Conservation (phyloP, 176 grass and related monocot genomes). For the Carex cristatella region DNA sequence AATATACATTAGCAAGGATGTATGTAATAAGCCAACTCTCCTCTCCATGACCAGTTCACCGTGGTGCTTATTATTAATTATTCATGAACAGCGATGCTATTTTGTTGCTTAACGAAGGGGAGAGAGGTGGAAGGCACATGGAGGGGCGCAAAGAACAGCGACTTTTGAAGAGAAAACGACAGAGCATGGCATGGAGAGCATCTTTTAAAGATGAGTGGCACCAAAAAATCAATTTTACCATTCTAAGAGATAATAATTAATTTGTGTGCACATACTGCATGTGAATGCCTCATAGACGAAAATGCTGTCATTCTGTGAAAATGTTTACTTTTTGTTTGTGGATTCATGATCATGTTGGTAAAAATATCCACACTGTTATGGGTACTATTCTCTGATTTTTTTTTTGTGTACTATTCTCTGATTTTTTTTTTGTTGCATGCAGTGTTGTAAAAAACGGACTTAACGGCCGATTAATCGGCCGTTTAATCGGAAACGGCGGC, state of each 20-base stretch:
- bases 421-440: too few species aligned
- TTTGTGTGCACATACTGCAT: constrained; percentile 7
- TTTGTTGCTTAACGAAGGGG: constrained; percentile 3
- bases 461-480: too few species aligned
- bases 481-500: too few species aligned
- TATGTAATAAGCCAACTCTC: background rate
- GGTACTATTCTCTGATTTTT: background rate
- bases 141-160: background rate
- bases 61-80: background rate
- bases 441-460: too few species aligned
- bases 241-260: background rate
- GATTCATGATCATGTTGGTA: background rate
- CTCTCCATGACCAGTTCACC: background rate
- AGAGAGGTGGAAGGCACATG: constrained; percentile 2
- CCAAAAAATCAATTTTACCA: background rate
- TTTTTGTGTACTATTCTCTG: too few species aligned
- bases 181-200: background rate
- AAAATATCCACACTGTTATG: background rate
- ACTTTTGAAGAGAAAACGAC: constrained; percentile 17
- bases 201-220: background rate
- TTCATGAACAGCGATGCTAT: constrained; percentile 20
- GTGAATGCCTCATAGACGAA: background rate
- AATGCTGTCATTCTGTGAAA: background rate
- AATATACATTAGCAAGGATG: background rate
- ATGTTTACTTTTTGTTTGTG: background rate